Evolutionary conservation across 2,329 filamentous ascomycete genomes (phyloP).

Genomic region (Simplicillium aogashimaense): DNA sequence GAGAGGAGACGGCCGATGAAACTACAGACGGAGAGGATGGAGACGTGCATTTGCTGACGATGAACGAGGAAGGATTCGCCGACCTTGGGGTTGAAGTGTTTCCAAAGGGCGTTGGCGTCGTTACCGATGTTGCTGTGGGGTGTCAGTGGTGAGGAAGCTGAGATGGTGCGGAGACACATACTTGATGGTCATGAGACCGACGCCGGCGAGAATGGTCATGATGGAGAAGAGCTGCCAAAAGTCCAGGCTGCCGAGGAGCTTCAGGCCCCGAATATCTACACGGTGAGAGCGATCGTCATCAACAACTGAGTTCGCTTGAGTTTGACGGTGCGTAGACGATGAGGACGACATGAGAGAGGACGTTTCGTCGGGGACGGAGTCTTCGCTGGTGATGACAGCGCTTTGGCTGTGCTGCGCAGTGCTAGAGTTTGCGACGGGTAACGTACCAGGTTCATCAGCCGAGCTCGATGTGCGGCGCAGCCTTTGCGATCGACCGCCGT

Average conservation of each 20-base stretch:
- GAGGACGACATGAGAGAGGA: constrained; percentile 68
- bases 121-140: constrained; percentile 83
- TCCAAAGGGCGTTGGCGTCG: constrained; percentile 80
- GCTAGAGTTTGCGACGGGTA: constrained; percentile 23
- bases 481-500: constrained; percentile 17
- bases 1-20: constrained; percentile 73
- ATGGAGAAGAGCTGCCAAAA: constrained; percentile 89
- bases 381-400: constrained; percentile 11
- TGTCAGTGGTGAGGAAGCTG: too few relatives aligned
- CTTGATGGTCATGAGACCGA: constrained; percentile 99
- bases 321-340: constrained; percentile 39
- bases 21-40: constrained; percentile 80
- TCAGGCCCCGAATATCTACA: constrained; percentile 83
- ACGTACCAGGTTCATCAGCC: constrained; percentile 58
- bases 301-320: constrained; percentile 49
- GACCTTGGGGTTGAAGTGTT: constrained; percentile 66
- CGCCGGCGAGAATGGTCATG: constrained; percentile 83
- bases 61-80: constrained; percentile 66
- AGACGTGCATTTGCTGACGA: constrained; percentile 85
- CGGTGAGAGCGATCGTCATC: constrained; percentile 66
- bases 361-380: constrained; percentile 48
- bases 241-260: constrained; percentile 59
- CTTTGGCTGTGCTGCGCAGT: constrained; percentile 9
- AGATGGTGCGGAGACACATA: constrained; percentile 33
- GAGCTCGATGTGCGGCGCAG: constrained; percentile 31